A percentile compares a stretch with the other conserved stretches of the same genome.
phyloP scores from a whole-genome alignment of 805 yeast species.

The Wickerhamiella musiphila region DNA sequence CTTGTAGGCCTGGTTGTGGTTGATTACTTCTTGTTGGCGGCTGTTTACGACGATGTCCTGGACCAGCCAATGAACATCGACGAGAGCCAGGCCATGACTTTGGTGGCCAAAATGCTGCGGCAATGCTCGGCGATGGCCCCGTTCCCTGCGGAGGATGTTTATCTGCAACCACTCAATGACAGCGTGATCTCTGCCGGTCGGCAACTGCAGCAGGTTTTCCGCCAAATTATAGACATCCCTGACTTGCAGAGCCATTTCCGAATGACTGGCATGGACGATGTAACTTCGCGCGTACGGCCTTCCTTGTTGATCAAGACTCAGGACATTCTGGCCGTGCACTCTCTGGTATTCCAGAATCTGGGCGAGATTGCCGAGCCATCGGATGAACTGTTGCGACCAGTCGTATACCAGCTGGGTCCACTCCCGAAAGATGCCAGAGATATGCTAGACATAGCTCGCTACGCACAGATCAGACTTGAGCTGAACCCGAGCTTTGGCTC shows the following conservation, averaged over 20 bases:
- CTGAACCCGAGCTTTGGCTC: slow-evolving; percentile 39
- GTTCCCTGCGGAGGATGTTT: slow-evolving; percentile 44
- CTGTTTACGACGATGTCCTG: slow-evolving; percentile 34
- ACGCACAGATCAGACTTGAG: slow-evolving; percentile 36
- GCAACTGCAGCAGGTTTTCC: slow-evolving; percentile 29
- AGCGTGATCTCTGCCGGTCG: slow-evolving; percentile 38
- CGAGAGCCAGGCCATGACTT: slow-evolving; percentile 34
- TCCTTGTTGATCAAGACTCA: slow-evolving; percentile 21
- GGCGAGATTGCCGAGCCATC: slow-evolving; percentile 7
- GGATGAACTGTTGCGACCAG: slow-evolving; percentile 39
- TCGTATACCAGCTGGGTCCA: slow-evolving; percentile 27
- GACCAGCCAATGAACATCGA: slow-evolving; percentile 22
- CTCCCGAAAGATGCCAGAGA: slow-evolving; percentile 29
- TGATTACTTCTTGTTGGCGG: slow-evolving; percentile 20
- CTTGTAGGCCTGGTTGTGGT: slow-evolving; percentile 43
- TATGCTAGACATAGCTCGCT: slow-evolving; percentile 32
- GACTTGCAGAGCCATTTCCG: slow-evolving; percentile 44
- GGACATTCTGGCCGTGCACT: slow-evolving; percentile 24
- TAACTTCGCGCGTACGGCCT: slow-evolving; percentile 33
- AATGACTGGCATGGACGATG: slow-evolving; percentile 46
- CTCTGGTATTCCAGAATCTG: slow-evolving; percentile 20
- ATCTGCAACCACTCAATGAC: slow-evolving; percentile 65
- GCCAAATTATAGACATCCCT: slow-evolving; percentile 33
- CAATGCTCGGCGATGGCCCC: slow-evolving; percentile 55
- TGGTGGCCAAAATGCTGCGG: slow-evolving; percentile 38